Base-by-base conservation (phyloP, 305 asterid genomes). In the Fraxinus dipetala region DNA sequence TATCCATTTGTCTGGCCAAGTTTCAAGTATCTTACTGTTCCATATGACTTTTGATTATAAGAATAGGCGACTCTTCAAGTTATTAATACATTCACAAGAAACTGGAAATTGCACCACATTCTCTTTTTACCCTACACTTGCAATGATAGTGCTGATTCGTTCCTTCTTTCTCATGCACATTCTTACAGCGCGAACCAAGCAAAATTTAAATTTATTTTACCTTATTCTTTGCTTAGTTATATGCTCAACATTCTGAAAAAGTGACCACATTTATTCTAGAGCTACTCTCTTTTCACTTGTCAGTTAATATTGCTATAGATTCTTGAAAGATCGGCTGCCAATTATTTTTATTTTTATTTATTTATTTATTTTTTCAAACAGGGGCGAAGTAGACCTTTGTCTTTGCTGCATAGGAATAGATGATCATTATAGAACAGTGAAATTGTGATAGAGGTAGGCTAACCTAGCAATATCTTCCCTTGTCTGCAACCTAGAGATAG, bases 41-140 rank as follows among this genome's bases (percentile, higher is more conserved):
- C 40, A n/a, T 7, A 36, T 75, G 72, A 26, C 67, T 74, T 6
- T 61, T 72, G 77, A 45, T 83, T 79, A 35, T 73, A 69, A 72
- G 63, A 35, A 54, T 74, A 9, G 28, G 72, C 26, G 80, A 16
- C 78, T 48, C 59, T 74, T 79, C 70, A 54, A 24, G 51, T 45
- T 59, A 26, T 28, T 78, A 30, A 35, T 22, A 70, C 32, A 45
- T 48, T 75, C 70, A 16, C 26, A 40, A 77, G 38, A 67, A 16
- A 18, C 75, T 40, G 36, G 43, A 75, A 22, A 67, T 67, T 10
- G 38, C 74, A 13, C 32, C 18, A 67, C 20, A 31, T 26, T 67
- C 74, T 26, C 11, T 30, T 59, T 59, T 59, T 67, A 26, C 74
- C 1, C 13, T 67, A 67, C 74, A 67, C 74, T 67, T 28, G 36